A percentile compares a stretch with the other conserved stretches of the same genome.
Conservation (phyloP, 2,329 filamentous ascomycete genomes). For the Aureobasidium musti region DNA sequence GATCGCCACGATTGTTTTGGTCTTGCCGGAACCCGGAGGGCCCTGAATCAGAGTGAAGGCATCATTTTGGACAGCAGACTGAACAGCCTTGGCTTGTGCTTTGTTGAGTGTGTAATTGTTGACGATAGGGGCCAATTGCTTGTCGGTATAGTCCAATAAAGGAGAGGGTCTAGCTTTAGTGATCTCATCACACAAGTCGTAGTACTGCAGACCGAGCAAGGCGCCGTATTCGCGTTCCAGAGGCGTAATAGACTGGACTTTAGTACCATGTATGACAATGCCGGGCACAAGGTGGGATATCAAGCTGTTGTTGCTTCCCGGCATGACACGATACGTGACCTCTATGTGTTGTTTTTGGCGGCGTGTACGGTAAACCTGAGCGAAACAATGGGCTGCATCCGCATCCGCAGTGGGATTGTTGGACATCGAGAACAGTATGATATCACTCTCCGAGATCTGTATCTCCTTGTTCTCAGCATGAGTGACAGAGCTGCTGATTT, state of each 20-base stretch:
- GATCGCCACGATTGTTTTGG: slow-evolving; percentile 96
- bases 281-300: slow-evolving; percentile 62
- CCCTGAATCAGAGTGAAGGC: slow-evolving; percentile 96
- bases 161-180: slow-evolving; percentile 86
- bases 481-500: slow-evolving; percentile 83
- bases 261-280: slow-evolving; percentile 69
- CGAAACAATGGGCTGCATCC: slow-evolving; percentile 76
- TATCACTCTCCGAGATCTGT: slow-evolving; percentile 77
- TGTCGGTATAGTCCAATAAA: slow-evolving; percentile 76
- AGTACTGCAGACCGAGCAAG: slow-evolving; percentile 86
- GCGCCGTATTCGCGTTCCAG: slow-evolving; percentile 95
- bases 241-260: slow-evolving; percentile 89
- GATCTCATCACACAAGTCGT: slow-evolving; percentile 93
- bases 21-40: slow-evolving; percentile 95
- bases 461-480: slow-evolving; percentile 69
- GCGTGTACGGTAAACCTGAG: slow-evolving; percentile 75
- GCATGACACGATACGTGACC: slow-evolving; percentile 80
- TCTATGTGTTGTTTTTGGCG: slow-evolving; percentile 81
- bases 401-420: slow-evolving; percentile 67
- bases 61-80: slow-evolving; percentile 91
- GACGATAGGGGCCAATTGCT: slow-evolving; percentile 68
- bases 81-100: slow-evolving; percentile 87
- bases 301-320: slow-evolving; percentile 41
- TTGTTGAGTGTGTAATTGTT: slow-evolving; percentile 80
- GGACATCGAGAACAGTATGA: slow-evolving; percentile 79